A percentile compares a stretch with the other conserved stretches of the same genome.
Evolutionary conservation across 805 yeast species (phyloP).

Genomic region (Myxozyma neotropica): DNA sequence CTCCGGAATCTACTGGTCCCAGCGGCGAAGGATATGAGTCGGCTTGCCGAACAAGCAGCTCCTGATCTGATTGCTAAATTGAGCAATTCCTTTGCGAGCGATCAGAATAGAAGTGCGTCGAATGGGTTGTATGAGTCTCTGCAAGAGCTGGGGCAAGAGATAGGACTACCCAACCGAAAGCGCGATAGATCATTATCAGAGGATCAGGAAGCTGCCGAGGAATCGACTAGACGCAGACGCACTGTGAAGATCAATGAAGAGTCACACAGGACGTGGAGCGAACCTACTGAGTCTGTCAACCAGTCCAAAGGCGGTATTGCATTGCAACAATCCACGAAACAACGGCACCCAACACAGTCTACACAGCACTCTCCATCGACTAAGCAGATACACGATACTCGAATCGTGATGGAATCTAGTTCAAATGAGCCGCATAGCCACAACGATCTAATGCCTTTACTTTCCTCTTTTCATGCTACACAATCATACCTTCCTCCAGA

Average conservation of each 20-base stretch:
- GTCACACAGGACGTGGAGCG: background rate
- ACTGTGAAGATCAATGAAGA: background rate
- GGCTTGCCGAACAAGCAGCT: background rate
- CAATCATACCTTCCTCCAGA: slow-evolving; percentile 17
- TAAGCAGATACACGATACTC: too few relatives aligned
- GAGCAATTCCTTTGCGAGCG: background rate
- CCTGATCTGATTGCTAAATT: background rate
- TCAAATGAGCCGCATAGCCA: too few relatives aligned
- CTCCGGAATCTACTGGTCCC: slow-evolving; percentile 3
- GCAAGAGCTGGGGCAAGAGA: background rate
- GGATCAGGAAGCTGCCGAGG: background rate
- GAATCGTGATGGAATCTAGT: too few relatives aligned
- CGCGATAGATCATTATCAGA: background rate
- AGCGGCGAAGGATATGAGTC: background rate
- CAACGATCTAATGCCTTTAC: background rate
- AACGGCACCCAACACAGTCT: too few relatives aligned
- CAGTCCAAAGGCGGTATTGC: too few relatives aligned
- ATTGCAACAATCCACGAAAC: too few relatives aligned
- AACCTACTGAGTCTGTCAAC: background rate
- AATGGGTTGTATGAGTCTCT: background rate
- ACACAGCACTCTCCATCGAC: too few relatives aligned
- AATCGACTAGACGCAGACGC: background rate
- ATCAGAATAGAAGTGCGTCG: background rate
- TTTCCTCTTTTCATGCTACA: background rate
- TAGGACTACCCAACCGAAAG: background rate